These are phyloP conservation scores for Hamigera avellanea DNA, from an alignment of 495 filamentous ascomycete species.

Conservation along the genomic window DNA sequence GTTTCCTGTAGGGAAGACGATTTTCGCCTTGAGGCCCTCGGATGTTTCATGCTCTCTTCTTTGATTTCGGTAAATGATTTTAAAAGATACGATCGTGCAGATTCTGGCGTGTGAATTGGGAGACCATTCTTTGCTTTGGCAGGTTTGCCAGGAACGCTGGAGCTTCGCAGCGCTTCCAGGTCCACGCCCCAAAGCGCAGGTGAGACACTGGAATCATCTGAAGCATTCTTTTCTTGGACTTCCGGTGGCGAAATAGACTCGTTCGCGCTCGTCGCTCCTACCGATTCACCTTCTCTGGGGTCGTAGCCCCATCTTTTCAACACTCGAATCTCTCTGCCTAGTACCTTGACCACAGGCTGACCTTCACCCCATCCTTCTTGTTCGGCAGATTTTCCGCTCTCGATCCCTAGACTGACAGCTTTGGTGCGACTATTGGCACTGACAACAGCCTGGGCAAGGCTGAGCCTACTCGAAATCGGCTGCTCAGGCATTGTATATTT, in stretches of 20 bases:
- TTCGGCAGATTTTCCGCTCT: slow-evolving; percentile 53
- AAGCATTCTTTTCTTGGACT: no score
- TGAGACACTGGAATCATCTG: no score
- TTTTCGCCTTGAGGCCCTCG: slow-evolving; percentile 6
- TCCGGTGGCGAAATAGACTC: no score
- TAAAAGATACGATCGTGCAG: slow-evolving; percentile 32
- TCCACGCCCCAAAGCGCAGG: slow-evolving; percentile 70
- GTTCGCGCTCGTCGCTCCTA: no score
- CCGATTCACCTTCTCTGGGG: slow-evolving; percentile 36
- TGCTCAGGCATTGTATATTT: slow-evolving; percentile 75
- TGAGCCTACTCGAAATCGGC: slow-evolving; percentile 67
- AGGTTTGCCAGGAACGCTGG: slow-evolving; percentile 8
- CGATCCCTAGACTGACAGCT: slow-evolving; percentile 60
- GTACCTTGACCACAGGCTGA: slow-evolving; percentile 55
- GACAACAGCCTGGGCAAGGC: slow-evolving; percentile 67
- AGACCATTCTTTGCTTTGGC: slow-evolving; percentile 20
- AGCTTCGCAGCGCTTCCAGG: slow-evolving; percentile 48
- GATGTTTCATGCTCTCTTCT: neutral
- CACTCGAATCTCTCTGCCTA: slow-evolving; percentile 61
- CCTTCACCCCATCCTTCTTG: slow-evolving; percentile 65
- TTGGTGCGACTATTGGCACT: slow-evolving; percentile 66
- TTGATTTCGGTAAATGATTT: slow-evolving; percentile 16
- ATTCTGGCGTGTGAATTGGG: slow-evolving; percentile 57
- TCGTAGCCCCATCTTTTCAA: slow-evolving; percentile 70
- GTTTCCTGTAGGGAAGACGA: slow-evolving; percentile 25